Base-by-base conservation (phyloP, 1,284 basidiomycete genomes). In the Cryptococcus floricola region DNA sequence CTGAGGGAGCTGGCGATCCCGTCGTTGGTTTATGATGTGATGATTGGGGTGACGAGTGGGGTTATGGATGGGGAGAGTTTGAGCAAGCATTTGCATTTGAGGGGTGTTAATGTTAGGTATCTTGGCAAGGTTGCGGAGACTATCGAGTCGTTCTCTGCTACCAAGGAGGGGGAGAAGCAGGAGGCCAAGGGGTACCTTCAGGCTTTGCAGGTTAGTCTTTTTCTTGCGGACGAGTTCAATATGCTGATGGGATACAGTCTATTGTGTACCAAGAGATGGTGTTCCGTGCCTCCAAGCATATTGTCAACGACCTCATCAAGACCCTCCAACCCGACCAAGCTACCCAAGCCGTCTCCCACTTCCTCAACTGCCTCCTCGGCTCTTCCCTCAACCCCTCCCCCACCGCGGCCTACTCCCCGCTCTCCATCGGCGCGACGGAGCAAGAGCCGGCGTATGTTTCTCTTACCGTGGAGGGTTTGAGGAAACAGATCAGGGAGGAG, bases 21-120 rank as follows among this genome's bases (percentile, higher is more conserved):
- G 12, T 70, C 71, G 10, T 68, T 81, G 56, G 76, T 82, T 48
- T 67, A 78, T 53, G 82, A 83, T 49, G 73, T 80, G 39, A 76
- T 81, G 34, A 76, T 78, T 14, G 78, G 75, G 28, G 73, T 77
- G 50, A 73, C 77, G 31, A 71, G 75, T 9, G 75, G 78, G 38
- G 70, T 80, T 54, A 74, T 77, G 72, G 82, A 84, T 61, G 82
- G 82, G 39, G 62, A 68, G 41, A 73, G 78, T 34, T 74, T 84
- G 52, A 78, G 79, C 47, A 74, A 76, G 62, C 70, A 78, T 57
- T 69, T 84, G 62, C 82, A 84, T 69, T 67, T 72, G 28, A 75
- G 80, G 45, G 82, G 82, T 68, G 81, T 84, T 78, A 84, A 83
- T 74, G 79, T 83, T 65, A 78, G 82, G 52, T 83, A 83, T 73